Evolutionary conservation across 2,329 filamentous ascomycete species (phyloP), one percentile per base, ranked within the genome.

Genomic region (Westerdykella sp.): DNA sequence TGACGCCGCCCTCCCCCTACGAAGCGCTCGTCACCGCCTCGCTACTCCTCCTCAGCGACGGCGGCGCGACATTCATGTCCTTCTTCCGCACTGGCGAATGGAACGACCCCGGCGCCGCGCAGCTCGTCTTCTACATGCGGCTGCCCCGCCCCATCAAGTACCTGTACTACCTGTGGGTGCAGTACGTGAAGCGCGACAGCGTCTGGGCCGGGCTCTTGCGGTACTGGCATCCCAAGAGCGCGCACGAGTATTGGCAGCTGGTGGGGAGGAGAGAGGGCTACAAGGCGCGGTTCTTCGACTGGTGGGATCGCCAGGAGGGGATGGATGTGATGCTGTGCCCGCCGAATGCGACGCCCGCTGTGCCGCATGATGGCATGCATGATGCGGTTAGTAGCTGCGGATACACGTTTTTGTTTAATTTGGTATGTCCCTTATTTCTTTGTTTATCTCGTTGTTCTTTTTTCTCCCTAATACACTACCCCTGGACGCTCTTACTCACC

Each of bases 321-420:
- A 70, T 90, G 50, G 90, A 96, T 66, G 83, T 90, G 51, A 76
- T 96, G 52, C 68, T 96, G 28, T 81, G 85, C 9, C 85, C 86
- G n/a, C 88, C 84, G 0, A 95, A 96, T 63, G 88, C 90, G 0
- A 95, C 88, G 0, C 89, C 90, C 1, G 90, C 90, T 1, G 79
- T 95, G 3, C 89, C 89, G 1, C 89, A 95, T 62, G 80, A 83
- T 37, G 89, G 81, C 0, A 96, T 95, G 88, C 79, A 80, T 53
- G 83, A 91, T 55, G 87, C 87, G 2, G 81, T 93, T 36, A 85
- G 84, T 49, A 87, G 83, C 53, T 96, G 90, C 57, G 89, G 88
- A 1, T 96, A 97, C 61, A 96, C 90, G 0, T 95, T 96, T 63
- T 69, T 95, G 43, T 97, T 93, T 72, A 96, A 96, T 57, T 53